phyloP scores from a whole-genome alignment of 2,329 filamentous ascomycete genomes.

The Parastagonospora nodorum region DNA sequence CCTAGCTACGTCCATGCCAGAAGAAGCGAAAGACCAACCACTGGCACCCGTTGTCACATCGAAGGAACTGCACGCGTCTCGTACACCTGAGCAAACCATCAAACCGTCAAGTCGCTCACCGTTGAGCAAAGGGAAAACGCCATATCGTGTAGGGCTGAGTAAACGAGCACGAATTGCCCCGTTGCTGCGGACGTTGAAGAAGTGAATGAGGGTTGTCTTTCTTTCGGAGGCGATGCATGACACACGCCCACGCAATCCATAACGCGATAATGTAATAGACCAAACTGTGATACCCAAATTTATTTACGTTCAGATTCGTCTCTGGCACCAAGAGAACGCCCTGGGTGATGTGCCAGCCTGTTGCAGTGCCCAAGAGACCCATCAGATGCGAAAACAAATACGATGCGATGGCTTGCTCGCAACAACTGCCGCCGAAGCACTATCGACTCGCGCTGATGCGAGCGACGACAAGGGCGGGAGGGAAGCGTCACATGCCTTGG shows the following conservation, averaged over 20 bases:
- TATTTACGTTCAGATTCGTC: constrained; percentile 2
- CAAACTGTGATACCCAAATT: constrained; percentile 16
- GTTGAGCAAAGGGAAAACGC: constrained; percentile 45
- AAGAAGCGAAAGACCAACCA: too few relatives aligned
- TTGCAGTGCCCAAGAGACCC: neutral
- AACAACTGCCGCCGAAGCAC: neutral
- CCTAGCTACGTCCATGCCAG: neutral
- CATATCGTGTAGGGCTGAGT: constrained; percentile 56
- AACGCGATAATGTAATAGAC: neutral
- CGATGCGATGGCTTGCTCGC: neutral
- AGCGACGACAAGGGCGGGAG: neutral
- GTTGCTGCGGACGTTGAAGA: constrained; percentile 53
- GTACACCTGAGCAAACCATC: constrained; percentile 22
- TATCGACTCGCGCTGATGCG: neutral
- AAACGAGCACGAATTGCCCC: constrained; percentile 55
- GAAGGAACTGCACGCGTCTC: neutral
- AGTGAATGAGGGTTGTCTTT: constrained; percentile 29
- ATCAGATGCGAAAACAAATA: neutral
- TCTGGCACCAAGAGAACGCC: neutral
- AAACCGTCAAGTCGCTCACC: constrained; percentile 27
- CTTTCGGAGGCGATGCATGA: neutral
- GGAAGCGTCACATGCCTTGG: constrained; percentile 1
- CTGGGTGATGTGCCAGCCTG: neutral
- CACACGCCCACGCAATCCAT: neutral
- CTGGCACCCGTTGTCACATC: too few relatives aligned